Conservation (phyloP, 2,329 filamentous ascomycete species). For the Diaporthe vaccinii region DNA sequence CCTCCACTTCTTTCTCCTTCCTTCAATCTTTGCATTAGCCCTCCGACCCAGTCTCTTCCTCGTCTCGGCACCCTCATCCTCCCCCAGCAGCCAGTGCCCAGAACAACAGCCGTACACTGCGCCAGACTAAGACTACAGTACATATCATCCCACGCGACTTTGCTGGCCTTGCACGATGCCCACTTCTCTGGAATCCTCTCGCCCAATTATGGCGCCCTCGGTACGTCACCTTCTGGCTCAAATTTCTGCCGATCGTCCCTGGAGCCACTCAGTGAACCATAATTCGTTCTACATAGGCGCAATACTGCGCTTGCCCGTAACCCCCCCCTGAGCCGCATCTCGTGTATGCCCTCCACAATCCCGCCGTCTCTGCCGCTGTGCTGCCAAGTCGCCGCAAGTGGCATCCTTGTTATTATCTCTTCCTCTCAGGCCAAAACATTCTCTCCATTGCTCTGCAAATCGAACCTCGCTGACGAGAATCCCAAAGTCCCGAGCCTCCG, state of each 20-base stretch:
- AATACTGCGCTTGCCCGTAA: slow-evolving; percentile 1
- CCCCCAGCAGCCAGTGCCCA: slow-evolving; percentile 4
- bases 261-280: slow-evolving; percentile 4
- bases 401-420: background rate
- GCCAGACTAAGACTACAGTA: slow-evolving; percentile 1
- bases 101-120: background rate
- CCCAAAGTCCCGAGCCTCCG: slow-evolving; percentile 64
- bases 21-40: slow-evolving; percentile 33
- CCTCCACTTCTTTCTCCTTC: slow-evolving; percentile 30
- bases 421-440: background rate
- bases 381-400: background rate
- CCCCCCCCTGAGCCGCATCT: slow-evolving; percentile 32
- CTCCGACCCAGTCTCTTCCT: background rate
- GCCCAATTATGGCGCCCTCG: slow-evolving; percentile 74
- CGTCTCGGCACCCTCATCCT: slow-evolving; percentile 6
- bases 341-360: background rate
- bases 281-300: slow-evolving; percentile 16
- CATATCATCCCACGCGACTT: background rate
- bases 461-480: slow-evolving; percentile 29
- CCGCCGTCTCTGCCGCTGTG: background rate
- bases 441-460: background rate
- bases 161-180: slow-evolving; percentile 59
- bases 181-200: slow-evolving; percentile 70
- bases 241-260: slow-evolving; percentile 35
- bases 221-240: slow-evolving; percentile 58